Evolutionary conservation across 2,329 filamentous ascomycete genomes (phyloP).

Genomic region (Fusarium nisikadoi): DNA sequence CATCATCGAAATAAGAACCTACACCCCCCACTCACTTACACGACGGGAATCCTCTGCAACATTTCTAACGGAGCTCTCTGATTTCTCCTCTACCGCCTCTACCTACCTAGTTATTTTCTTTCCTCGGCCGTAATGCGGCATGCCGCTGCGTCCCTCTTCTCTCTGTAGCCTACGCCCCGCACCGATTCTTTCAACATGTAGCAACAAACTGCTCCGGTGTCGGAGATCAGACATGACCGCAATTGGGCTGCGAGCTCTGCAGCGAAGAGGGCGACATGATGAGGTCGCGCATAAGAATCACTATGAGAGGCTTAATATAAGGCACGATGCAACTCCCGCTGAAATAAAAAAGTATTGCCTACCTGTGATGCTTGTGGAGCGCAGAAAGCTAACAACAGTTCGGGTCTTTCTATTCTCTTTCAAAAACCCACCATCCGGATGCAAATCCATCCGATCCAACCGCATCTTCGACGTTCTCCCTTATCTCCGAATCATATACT

Average conservation of each 20-base stretch:
- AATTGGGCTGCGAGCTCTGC: slow-evolving; percentile 17
- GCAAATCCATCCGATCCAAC: slow-evolving; percentile 80
- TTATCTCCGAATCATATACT: slow-evolving; percentile 85
- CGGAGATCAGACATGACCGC: slow-evolving; percentile 11
- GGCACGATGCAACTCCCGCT: slow-evolving; percentile 71
- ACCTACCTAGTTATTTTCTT: background rate
- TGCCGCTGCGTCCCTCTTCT: slow-evolving; percentile 61
- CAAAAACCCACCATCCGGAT: slow-evolving; percentile 93
- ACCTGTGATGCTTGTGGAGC: background rate
- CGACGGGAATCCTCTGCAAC: background rate
- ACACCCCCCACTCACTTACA: slow-evolving; percentile 7
- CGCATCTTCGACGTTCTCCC: slow-evolving; percentile 80
- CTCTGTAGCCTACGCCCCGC: slow-evolving; percentile 40
- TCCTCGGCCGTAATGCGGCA: slow-evolving; percentile 66
- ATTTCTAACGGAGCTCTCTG: background rate
- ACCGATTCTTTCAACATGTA: slow-evolving; percentile 36
- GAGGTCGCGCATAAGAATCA: slow-evolving; percentile 63
- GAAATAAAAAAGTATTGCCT: slow-evolving; percentile 83
- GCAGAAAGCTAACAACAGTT: slow-evolving; percentile 12
- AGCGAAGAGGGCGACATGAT: slow-evolving; percentile 33
- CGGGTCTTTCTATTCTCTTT: slow-evolving; percentile 87
- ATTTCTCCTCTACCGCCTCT: too few species aligned
- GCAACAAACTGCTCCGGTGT: slow-evolving; percentile 35
- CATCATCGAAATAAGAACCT: slow-evolving; percentile 40
- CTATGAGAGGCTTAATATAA: slow-evolving; percentile 85